A percentile compares a stretch with the other conserved stretches of the same genome.
These are phyloP conservation scores for Inonotus hispidus DNA, from an alignment of 1,284 basidiomycete genomes.

Conservation along the genomic window DNA sequence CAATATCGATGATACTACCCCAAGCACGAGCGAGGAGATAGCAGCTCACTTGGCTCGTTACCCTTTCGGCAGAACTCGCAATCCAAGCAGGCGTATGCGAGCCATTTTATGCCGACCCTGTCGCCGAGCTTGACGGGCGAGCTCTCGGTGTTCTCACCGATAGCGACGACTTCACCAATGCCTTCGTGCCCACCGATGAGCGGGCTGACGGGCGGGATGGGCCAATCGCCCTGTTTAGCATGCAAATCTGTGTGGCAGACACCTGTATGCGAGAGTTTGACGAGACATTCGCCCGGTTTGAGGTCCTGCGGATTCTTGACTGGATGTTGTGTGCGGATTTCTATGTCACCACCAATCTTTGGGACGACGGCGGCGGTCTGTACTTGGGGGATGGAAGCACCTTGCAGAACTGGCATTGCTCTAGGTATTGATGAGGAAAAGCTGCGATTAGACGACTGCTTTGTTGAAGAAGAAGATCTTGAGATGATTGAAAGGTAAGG, in stretches of 20 bases:
- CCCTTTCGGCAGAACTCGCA: conserved; percentile 60
- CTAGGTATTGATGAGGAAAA: not conserved
- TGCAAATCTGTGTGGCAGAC: conserved; percentile 67
- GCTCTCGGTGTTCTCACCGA: conserved; percentile 45
- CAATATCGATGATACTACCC: not conserved
- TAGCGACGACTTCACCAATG: conserved; percentile 56
- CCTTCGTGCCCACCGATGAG: conserved; percentile 72
- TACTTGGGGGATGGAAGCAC: conserved; percentile 35
- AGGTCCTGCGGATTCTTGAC: conserved; percentile 56
- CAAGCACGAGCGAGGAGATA: not conserved
- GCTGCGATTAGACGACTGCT: not conserved
- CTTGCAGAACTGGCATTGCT: conserved; percentile 8
- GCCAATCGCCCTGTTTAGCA: conserved; percentile 53
- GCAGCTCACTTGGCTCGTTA: conserved; percentile 43
- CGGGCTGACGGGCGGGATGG: conserved; percentile 42
- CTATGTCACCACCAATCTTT: conserved; percentile 30
- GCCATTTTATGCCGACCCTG: conserved; percentile 72
- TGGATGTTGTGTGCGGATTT: conserved; percentile 35
- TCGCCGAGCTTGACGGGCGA: conserved; percentile 49
- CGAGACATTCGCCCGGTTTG: conserved; percentile 58
- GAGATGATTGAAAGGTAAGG: not conserved
- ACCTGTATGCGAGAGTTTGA: conserved; percentile 60
- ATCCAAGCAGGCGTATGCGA: conserved; percentile 55
- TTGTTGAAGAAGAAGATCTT: not conserved
- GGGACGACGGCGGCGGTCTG: conserved; percentile 47